Base-by-base conservation (phyloP, 1,284 basidiomycete genomes). In the Apiotrichum domesticum region DNA sequence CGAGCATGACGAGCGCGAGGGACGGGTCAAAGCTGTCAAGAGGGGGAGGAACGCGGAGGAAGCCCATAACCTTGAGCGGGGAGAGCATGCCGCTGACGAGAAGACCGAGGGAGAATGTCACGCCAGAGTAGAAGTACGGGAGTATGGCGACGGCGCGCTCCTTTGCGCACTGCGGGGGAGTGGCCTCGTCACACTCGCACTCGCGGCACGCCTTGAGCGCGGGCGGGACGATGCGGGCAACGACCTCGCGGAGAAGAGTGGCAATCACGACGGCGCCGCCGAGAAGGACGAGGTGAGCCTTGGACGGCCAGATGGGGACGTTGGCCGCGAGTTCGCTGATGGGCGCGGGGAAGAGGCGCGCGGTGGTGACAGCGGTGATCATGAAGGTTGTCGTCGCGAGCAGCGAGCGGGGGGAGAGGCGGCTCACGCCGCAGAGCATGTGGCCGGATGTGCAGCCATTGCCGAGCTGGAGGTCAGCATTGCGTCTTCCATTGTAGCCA, bases 351-450 rank as follows among this genome's bases (percentile, higher is more conserved):
- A 79, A 55, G 39, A 81, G 6, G 53, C 78, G 77, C 7, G 81
- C 65, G 1, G 68, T 71, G 34, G 82, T 56, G 21, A 80, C 77
- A 5, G 80, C 84, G 5, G 81, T 80, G 37, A 74, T 56, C 67
- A 83, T 82, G 71, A 86, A 86, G 5, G 79, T 79, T 5, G 76
- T 74, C 4, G 84, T 86, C 4, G 82, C 81, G 35, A 72, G 50
- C 40, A 78, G 46, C 6, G 71, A 84, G 79, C 85, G 80, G 39
- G 73, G 61, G 21, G 85, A 86, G 52, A 85, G 77, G 35, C 83
- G 80, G 21, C 85, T 83, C 33, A 85, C 64, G 39, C 86, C 86
- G 61, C 81, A 82, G 50, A 87, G 79, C 80, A 87, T 85, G 75
- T 87, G 86, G 49, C 85, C 86, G 62, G 56, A 58, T 6, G 57